Evolutionary conservation across 306 rosid genomes (phyloP), one percentile per base, ranked within the genome.

Genomic region (Ochetophila trinervis): DNA sequence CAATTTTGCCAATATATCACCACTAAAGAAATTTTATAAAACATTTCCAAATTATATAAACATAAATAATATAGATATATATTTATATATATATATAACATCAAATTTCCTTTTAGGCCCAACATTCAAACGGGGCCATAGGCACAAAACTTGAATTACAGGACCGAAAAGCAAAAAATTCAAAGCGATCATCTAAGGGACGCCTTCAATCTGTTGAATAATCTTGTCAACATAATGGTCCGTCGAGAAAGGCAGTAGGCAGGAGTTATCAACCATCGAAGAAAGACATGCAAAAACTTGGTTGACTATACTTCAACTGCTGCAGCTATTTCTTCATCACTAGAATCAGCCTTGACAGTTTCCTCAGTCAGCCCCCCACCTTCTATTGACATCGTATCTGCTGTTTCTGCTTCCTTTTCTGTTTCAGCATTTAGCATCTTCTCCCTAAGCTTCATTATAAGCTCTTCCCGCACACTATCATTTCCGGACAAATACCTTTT

Each of bases 401-500:
- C 54, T 16, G 54, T 50, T n/a, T 74, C 90, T 18, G 61, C 30
- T 48, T 55, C 68, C 47, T 68, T 75, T 27, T 68, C 78, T 63
- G 68, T 35, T 52, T 61, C 86, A 35, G 27, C 64, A 70, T 55
- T 49, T 54, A 80, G 73, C 63, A 89, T 71, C 79, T 84, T 87
- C 68, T 89, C 93, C 75, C 85, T 75, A 32, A 92, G 84, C 80
- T 85, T 84, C 53, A 27, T 52, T 16, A 63, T 42, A 3, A 93
- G 86, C 60, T 86, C 95, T 72, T 89, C 91, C 57, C 69, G 57
- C 35, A 42, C 82, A 55, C 65, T 71, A n/a, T 1, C 18, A 71
- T 80, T 88, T 71, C 71, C 80, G 2, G 87, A 72, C 37, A 89
- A 78, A 78, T 82, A 89, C 60, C 44, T 84, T 76, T 78, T 93